These are phyloP conservation scores for Cladosporium velox DNA, from an alignment of 2,329 filamentous ascomycete genomes.

Conservation along the genomic window DNA sequence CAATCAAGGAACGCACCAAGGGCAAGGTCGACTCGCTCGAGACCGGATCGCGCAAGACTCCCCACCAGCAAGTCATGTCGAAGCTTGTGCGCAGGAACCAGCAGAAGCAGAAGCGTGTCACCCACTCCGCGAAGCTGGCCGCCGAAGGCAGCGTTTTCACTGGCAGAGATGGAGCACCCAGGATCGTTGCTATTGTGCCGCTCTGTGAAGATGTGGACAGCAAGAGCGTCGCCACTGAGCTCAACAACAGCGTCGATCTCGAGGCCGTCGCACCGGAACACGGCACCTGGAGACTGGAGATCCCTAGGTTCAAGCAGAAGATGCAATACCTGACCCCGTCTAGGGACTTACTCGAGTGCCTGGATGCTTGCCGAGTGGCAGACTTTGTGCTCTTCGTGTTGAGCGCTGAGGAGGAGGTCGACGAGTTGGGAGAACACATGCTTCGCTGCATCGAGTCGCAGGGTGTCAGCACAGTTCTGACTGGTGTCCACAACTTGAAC, in stretches of 20 bases:
- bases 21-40: constrained; percentile 77
- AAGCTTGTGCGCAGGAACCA: constrained; percentile 95
- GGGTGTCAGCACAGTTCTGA: constrained; percentile 89
- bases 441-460: constrained; percentile 88
- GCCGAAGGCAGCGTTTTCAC: constrained; percentile 78
- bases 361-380: constrained; percentile 84
- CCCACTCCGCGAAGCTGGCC: constrained; percentile 80
- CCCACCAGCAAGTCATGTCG: constrained; percentile 95
- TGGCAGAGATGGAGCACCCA: constrained; percentile 83
- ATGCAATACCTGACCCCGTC: constrained; percentile 79
- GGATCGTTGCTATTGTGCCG: constrained; percentile 85
- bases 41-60: constrained; percentile 76
- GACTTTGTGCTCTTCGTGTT: constrained; percentile 90
- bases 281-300: constrained; percentile 61
- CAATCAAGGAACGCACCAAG: constrained; percentile 81
- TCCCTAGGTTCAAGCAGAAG: constrained; percentile 94
- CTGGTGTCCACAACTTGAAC: constrained; percentile 72
- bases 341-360: constrained; percentile 70
- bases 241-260: constrained; percentile 81
- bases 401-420: constrained; percentile 80
- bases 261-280: constrained; percentile 63
- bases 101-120: constrained; percentile 82
- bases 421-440: constrained; percentile 80
- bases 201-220: constrained; percentile 74
- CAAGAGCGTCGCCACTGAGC: constrained; percentile 63